Base-by-base conservation (phyloP, 805 yeast genomes). In the Metschnikowia lunata region DNA sequence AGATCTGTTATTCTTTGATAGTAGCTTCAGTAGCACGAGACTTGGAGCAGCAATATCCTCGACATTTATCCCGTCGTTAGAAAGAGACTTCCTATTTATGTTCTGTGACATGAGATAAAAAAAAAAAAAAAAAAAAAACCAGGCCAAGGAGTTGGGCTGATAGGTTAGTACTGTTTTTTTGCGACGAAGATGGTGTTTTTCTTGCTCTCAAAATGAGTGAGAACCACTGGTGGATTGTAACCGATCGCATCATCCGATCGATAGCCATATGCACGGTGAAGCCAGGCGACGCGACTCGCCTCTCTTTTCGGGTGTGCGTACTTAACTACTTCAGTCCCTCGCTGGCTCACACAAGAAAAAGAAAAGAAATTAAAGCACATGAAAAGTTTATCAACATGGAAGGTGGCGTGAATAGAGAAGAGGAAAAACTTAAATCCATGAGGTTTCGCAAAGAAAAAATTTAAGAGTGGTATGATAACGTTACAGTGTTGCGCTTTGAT, bases 11-110 rank as follows among this genome's bases (percentile, higher is more conserved):
- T 30, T 34, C 13, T 15, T 29, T 14, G 28, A 34, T 32, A 31
- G 37, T 8, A 26, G 15, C 35, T 41, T 43, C 41, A 47, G 47
- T 42, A 40, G 40, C n/a, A 42, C 45, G 28, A 43, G 36, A 11
- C 27, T 39, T 7, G 47, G 47, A 26, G 39, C 26, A 36, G 39
- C 12, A 31, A 40, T 40, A 34, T 41, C 47, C 28, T 47, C 43
- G 23, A 34, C 42, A 26, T 37, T 28, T n/a, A 43, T 27, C 12
- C 38, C 47, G 33, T 40, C 43, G 30, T 39, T 36, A 27, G 34
- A 30, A 42, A 35, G 46, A 36, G 32, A 9, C 7, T 36, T 30
- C 40, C n/a, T 32, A 12, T 34, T 29, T 9, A 26, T 26, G 13
- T n/a, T 34, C 30, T 37, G 46, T 29, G 46, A 30, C 46, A 42